Percentiles rank a stretch among this genome's conserved stretches.
phyloP scores from a whole-genome alignment of 768 basidiomycete genomes.

The Dictyophora rubrovolvata region DNA sequence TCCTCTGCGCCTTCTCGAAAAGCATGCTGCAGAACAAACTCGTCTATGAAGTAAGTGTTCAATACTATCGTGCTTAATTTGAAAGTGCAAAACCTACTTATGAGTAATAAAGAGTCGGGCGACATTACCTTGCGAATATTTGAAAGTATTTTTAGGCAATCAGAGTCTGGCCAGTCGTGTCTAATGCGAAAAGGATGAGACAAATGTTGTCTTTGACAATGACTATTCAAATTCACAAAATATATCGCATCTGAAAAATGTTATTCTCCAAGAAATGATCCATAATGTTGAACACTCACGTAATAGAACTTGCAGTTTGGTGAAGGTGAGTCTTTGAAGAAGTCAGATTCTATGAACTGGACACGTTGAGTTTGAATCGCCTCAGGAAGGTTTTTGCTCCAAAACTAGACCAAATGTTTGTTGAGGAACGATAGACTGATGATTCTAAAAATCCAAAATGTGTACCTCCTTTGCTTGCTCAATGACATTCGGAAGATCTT shows the following conservation, averaged over 20 bases:
- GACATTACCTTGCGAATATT: conserved; percentile 28
- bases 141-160: conserved; percentile 26
- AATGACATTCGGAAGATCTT: conserved; percentile 4
- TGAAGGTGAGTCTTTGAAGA: conserved; percentile 28
- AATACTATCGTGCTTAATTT: neutral
- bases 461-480: conserved; percentile 5
- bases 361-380: conserved; percentile 26
- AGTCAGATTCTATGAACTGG: conserved; percentile 29
- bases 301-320: conserved; percentile 30
- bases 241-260: conserved; percentile 22
- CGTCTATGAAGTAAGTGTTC: conserved; percentile 19
- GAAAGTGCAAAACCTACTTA: conserved; percentile 24
- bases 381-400: conserved; percentile 25
- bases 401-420: conserved; percentile 16
- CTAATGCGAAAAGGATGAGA: conserved; percentile 14
- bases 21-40: conserved; percentile 26
- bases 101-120: conserved; percentile 24
- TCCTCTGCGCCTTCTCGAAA: conserved; percentile 6
- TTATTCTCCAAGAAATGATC: neutral
- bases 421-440: too few relatives aligned
- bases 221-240: conserved; percentile 24
- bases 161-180: conserved; percentile 33
- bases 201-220: neutral
- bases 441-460: neutral
- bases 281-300: conserved; percentile 18